Base-by-base conservation (phyloP, 345 rosid genomes). In the Conringia planisiliqua region DNA sequence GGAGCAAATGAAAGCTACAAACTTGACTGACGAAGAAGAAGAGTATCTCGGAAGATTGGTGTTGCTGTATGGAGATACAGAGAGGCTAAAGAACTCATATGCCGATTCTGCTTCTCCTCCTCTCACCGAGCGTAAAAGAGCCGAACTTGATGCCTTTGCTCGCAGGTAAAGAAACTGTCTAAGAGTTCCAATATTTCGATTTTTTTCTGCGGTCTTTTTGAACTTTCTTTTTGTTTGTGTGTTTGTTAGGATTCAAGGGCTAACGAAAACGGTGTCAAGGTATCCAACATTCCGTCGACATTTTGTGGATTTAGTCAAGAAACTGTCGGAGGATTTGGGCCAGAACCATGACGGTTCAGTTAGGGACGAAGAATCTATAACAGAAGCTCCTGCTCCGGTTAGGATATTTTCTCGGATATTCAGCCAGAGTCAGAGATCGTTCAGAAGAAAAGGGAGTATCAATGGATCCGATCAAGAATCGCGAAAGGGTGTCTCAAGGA, bases 91-190 rank as follows among this genome's bases (percentile, higher is more conserved):
- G 68, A 79, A 7, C 68, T 78, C 85, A 32, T 78, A 70, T 35
- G 74, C 70, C 1, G 86, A 74, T 44, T 83, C 87, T 0, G 77
- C 75, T 9, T 83, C 89, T 16, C 87, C 85, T 30, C 91, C 92
- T 1, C 87, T 86, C 47, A 85, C 97, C 0, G 98, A 95, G 70
- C 94, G 66, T 40, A 90, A 76, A 83, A 86, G 83, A 64, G 99
- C 94, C 14, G 98, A 95, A 74, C 89, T 95, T 40, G 97, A 92
- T 18, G 99, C 89, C 24, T 77, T 95, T 78, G 99, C 99, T 65
- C 86, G 99, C 81, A 89, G 99, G 97, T 92, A 75, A 81, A 62
- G 4, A 56, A 24, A 62, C 20, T 0, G 3, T 18, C 18, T 29
- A 27, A 18, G 46, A 18, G 26, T 18, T 22, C 24, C 24, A 22